These are phyloP conservation scores for Cladosporium sphaerospermum DNA, from an alignment of 2,329 filamentous ascomycete genomes.

Conservation along the genomic window DNA sequence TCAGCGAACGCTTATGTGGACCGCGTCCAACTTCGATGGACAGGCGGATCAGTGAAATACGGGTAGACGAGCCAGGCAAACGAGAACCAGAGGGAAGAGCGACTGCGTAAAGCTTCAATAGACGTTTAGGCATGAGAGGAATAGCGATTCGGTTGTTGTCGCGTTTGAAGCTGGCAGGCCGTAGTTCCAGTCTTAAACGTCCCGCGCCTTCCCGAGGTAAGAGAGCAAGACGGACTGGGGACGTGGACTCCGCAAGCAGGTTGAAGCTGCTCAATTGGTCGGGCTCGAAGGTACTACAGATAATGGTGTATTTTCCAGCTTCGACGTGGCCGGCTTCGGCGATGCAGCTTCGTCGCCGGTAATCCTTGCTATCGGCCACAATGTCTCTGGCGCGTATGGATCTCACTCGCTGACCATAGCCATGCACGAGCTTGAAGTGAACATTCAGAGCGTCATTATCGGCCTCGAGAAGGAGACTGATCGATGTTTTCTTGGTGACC, in stretches of 20 bases:
- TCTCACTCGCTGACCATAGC: conserved; percentile 63
- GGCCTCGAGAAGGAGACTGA: conserved; percentile 70
- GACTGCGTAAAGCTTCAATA: conserved; percentile 37
- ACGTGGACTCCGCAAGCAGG: conserved; percentile 64
- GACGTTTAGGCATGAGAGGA: conserved; percentile 43
- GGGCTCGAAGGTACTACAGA: conserved; percentile 84
- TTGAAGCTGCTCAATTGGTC: conserved; percentile 69
- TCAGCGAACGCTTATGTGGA: conserved; percentile 59
- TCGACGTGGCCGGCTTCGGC: conserved; percentile 57
- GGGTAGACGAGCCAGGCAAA: neutral
- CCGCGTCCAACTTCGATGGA: conserved; percentile 68
- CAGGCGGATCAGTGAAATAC: conserved; percentile 54
- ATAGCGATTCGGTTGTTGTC: conserved; percentile 50
- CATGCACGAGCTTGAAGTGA: conserved; percentile 80
- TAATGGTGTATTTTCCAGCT: conserved; percentile 73
- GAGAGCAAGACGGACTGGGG: conserved; percentile 49
- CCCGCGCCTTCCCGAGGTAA: conserved; percentile 72
- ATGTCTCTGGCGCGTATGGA: conserved; percentile 69
- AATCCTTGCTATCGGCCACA: conserved; percentile 78
- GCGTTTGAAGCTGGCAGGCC: conserved; percentile 45
- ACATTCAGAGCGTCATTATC: conserved; percentile 62
- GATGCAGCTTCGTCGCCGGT: conserved; percentile 71
- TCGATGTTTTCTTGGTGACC: conserved; percentile 50
- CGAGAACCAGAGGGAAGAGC: conserved; percentile 16
- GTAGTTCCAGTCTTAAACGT: conserved; percentile 56